Conservation (phyloP, 2,329 filamentous ascomycete genomes). For the Alternaria hordeiaustralica region DNA sequence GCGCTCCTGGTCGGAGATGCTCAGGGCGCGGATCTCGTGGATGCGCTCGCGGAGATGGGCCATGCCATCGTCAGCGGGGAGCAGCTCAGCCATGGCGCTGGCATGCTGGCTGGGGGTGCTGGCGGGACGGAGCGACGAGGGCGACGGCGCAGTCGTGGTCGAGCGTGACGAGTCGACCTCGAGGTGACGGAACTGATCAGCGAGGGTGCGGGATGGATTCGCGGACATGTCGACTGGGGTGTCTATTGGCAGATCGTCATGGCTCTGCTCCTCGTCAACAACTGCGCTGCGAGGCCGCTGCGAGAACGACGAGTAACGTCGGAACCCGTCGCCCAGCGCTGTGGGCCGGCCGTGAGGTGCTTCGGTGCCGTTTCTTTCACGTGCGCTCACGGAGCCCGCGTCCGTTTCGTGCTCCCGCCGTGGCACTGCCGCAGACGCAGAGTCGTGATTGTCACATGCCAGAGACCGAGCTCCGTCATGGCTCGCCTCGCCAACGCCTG, state of each 20-base stretch:
- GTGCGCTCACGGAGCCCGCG: constrained; percentile 10
- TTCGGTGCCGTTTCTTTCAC: constrained; percentile 9
- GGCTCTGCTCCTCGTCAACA: constrained; percentile 28
- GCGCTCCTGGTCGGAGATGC: constrained; percentile 55
- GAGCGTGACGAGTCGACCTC: constrained; percentile 31
- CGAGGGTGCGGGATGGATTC: constrained; percentile 37
- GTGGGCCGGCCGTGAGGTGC: constrained; percentile 12
- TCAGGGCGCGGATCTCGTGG: constrained; percentile 55
- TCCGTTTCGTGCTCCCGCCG: constrained; percentile 12
- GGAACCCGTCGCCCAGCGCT: constrained; percentile 22
- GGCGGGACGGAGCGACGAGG: constrained; percentile 15
- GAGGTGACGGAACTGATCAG: constrained; percentile 35
- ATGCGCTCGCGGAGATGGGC: constrained; percentile 54
- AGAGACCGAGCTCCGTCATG: constrained; percentile 21
- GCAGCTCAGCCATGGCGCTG: constrained; percentile 40
- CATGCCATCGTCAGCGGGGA: constrained; percentile 61
- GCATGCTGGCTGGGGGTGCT: constrained; percentile 29
- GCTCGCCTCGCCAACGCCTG: constrained; percentile 28
- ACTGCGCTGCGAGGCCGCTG: constrained; percentile 32
- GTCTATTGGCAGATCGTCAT: constrained; percentile 34
- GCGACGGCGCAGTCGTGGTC: constrained; percentile 32
- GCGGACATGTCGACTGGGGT: constrained; percentile 41
- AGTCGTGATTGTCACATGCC: constrained; percentile 39
- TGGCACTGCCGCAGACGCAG: constrained; percentile 4
- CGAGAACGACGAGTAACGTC: constrained; percentile 30